Conservation (phyloP, 345 rosid genomes). For the Microthlaspi erraticum region DNA sequence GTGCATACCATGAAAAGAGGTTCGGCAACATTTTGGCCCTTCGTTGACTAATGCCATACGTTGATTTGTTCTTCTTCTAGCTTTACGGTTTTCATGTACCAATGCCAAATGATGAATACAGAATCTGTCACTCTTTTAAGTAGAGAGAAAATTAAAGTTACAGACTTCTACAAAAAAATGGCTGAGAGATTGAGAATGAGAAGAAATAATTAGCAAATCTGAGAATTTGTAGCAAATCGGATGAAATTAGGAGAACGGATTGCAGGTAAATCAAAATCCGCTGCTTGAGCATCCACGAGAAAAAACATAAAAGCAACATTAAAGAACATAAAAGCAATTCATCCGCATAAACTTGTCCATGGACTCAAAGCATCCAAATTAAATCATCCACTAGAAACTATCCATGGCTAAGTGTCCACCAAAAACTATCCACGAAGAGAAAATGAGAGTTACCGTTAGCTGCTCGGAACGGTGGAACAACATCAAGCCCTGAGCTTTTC, state of each 20-base stretch:
- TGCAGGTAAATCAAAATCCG: conserved; percentile 6
- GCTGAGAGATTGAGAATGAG: neutral
- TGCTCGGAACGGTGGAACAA: too few species aligned
- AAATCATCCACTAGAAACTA: too few species aligned
- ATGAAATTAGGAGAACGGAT: conserved; percentile 16
- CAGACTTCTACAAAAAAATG: neutral
- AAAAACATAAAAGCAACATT: too few species aligned
- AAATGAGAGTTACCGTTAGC: too few species aligned
- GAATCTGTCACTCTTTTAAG: conserved; percentile 51
- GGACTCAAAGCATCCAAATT: too few species aligned
- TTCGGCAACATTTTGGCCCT: conserved; percentile 49
- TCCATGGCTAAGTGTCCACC: too few species aligned
- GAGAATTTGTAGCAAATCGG: conserved; percentile 15
- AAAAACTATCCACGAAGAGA: too few species aligned
- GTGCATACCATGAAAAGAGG: conserved; percentile 80
- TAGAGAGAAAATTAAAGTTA: neutral
- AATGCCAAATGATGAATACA: conserved; percentile 42
- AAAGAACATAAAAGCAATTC: too few species aligned
- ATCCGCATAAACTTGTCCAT: too few species aligned
- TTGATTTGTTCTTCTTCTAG: conserved; percentile 33
- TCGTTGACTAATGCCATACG: conserved; percentile 77
- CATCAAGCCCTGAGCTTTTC: too few species aligned
- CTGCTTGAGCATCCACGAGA: conserved; percentile 35
- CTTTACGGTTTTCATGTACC: conserved; percentile 34
- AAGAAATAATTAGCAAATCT: conserved; percentile 14